Percentiles rank a stretch among this genome's conserved stretches.
phyloP scores from a whole-genome alignment of 495 filamentous ascomycete genomes.

The Aspergillus bridgeri region DNA sequence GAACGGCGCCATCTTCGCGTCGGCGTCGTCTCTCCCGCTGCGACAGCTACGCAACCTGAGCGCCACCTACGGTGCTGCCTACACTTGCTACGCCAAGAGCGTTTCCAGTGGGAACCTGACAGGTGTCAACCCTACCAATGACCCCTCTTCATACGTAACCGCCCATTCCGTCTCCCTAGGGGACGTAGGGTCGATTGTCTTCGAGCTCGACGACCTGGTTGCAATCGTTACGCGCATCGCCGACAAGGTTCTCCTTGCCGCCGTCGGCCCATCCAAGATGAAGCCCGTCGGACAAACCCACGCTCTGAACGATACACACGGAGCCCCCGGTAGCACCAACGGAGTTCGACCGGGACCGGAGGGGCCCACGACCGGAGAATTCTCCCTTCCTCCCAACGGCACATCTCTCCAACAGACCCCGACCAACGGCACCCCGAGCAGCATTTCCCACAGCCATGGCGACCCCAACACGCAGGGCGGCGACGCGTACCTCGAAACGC shows the following conservation, averaged over 20 bases:
- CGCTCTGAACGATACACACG: constrained; percentile 10
- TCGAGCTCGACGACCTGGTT: constrained; percentile 44
- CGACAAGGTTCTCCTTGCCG: constrained; percentile 45
- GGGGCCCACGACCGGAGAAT: neutral
- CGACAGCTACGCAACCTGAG: constrained; percentile 45
- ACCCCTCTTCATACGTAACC: constrained; percentile 48
- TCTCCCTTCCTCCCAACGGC: neutral
- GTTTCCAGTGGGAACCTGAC: constrained; percentile 46
- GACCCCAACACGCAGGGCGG: constrained; percentile 13
- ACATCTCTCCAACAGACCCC: constrained; percentile 11
- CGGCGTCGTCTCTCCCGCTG: constrained; percentile 40
- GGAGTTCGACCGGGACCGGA: neutral
- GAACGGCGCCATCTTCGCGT: constrained; percentile 47
- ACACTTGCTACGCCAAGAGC: constrained; percentile 47
- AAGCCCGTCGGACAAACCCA: constrained; percentile 12
- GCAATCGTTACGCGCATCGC: constrained; percentile 46
- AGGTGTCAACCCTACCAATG: constrained; percentile 45
- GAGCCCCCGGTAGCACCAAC: neutral
- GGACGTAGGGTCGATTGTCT: constrained; percentile 49
- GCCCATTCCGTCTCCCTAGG: constrained; percentile 47
- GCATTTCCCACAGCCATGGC: constrained; percentile 8
- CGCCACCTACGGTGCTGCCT: constrained; percentile 47
- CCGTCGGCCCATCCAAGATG: constrained; percentile 38
- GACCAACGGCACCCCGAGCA: constrained; percentile 14
- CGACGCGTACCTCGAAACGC: constrained; percentile 32